Evolutionary conservation across 2,329 filamentous ascomycete species (phyloP).

Genomic region (Pochonia chlamydosporia): DNA sequence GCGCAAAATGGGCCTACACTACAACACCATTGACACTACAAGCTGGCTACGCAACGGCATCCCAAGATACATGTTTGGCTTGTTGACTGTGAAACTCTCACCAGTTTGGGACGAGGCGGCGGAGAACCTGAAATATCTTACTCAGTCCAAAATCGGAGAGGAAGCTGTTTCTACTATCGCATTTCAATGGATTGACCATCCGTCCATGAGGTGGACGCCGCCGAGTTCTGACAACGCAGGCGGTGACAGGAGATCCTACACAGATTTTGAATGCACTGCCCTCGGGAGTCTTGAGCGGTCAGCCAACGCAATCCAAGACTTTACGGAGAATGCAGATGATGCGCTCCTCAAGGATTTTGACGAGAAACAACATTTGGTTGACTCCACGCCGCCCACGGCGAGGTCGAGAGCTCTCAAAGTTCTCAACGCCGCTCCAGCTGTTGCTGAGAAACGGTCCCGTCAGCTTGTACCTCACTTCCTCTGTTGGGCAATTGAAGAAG

Average conservation of each 20-base stretch:
- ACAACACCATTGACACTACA: constrained; percentile 51
- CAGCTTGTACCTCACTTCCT: constrained; percentile 81
- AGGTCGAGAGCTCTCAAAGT: constrained; percentile 76
- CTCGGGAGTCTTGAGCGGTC: constrained; percentile 52
- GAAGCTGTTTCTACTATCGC: constrained; percentile 64
- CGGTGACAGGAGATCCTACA: constrained; percentile 38
- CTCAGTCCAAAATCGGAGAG: constrained; percentile 65
- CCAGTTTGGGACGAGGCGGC: constrained; percentile 84
- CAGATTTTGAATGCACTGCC: constrained; percentile 83
- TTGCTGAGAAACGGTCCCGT: constrained; percentile 83
- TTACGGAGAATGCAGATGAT: constrained; percentile 47
- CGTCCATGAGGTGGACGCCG: constrained; percentile 49
- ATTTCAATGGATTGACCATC: constrained; percentile 68
- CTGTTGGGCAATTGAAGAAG: constrained; percentile 62
- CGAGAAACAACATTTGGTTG: constrained; percentile 50
- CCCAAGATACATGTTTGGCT: constrained; percentile 79
- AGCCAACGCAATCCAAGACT: constrained; percentile 45
- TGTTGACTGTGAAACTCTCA: constrained; percentile 78
- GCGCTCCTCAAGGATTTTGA: constrained; percentile 61
- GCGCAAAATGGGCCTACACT: constrained; percentile 65
- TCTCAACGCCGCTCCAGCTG: constrained; percentile 62
- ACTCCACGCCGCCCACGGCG: constrained; percentile 48
- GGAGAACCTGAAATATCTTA: constrained; percentile 68
- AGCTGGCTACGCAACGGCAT: constrained; percentile 67
- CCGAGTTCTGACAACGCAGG: constrained; percentile 28